Percentiles rank a stretch among this genome's conserved stretches.
These are phyloP conservation scores for Saccharomycopsis sp. DNA, from an alignment of 805 yeast species.

Conservation along the genomic window DNA sequence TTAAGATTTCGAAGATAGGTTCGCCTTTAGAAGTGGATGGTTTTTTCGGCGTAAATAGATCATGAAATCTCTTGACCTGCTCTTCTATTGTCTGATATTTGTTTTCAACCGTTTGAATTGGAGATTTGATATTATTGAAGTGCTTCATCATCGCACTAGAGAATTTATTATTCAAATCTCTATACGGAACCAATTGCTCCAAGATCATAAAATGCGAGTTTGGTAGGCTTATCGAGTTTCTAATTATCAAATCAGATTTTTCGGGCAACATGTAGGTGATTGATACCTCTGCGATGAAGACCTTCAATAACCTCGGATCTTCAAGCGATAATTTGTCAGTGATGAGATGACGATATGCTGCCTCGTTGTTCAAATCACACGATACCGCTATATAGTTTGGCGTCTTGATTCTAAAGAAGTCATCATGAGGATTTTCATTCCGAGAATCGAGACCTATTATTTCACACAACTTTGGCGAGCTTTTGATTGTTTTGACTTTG, in stretches of 20 bases:
- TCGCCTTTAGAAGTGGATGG: no score
- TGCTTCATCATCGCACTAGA: conserved; percentile 70
- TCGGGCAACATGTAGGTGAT: conserved; percentile 70
- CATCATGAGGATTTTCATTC: background rate
- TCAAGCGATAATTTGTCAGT: conserved; percentile 1
- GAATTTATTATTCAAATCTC: conserved; percentile 57
- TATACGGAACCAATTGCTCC: conserved; percentile 64
- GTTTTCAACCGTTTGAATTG: conserved; percentile 53
- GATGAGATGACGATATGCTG: conserved; percentile 30
- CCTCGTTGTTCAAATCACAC: conserved; percentile 53
- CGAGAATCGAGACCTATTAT: conserved; percentile 35
- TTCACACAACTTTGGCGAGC: conserved; percentile 37
- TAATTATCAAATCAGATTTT: conserved; percentile 56
- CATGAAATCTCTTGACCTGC: conserved; percentile 45
- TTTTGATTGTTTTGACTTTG: conserved; percentile 46
- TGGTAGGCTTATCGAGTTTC: conserved; percentile 36
- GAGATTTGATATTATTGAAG: conserved; percentile 58
- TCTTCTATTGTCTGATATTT: conserved; percentile 43
- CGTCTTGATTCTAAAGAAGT: conserved; percentile 23
- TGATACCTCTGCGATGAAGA: conserved; percentile 78
- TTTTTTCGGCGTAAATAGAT: conserved; percentile 25
- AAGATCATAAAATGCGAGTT: conserved; percentile 56
- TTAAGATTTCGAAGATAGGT: conserved; percentile 41
- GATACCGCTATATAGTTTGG: conserved; percentile 50
- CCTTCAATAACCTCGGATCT: conserved; percentile 30